Percentiles rank a stretch among this genome's conserved stretches.
Evolutionary conservation across 2,329 filamentous ascomycete genomes (phyloP).

Genomic region (Metarhizium humberi): DNA sequence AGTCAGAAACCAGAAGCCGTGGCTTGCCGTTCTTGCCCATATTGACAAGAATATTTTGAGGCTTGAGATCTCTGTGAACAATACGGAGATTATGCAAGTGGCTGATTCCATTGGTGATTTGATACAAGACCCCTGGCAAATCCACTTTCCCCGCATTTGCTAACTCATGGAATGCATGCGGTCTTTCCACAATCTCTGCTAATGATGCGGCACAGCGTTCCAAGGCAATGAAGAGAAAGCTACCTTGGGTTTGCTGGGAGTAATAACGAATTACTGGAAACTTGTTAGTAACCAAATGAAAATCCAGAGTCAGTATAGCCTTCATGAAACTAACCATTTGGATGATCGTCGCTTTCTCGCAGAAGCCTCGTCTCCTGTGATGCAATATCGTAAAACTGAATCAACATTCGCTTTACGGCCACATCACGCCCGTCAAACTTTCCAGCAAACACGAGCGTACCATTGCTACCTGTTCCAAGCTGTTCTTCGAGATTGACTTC

Average conservation of each 20-base stretch:
- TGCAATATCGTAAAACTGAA: conserved; percentile 91
- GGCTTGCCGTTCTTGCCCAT: conserved; percentile 61
- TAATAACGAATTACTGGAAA: conserved; percentile 84
- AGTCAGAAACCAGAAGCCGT: conserved; percentile 92
- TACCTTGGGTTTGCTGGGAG: conserved; percentile 77
- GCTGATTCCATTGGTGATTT: conserved; percentile 81
- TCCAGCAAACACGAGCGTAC: conserved; percentile 94
- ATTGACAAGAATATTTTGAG: conserved; percentile 89
- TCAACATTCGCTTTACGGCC: conserved; percentile 93
- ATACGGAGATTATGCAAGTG: conserved; percentile 89
- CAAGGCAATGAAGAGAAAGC: conserved; percentile 92
- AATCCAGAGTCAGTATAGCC: neutral
- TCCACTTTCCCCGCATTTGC: conserved; percentile 66
- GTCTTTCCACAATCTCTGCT: conserved; percentile 80
- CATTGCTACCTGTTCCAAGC: conserved; percentile 78
- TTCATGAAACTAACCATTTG: conserved; percentile 50
- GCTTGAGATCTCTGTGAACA: conserved; percentile 94
- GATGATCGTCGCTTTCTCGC: conserved; percentile 88
- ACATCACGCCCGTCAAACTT: conserved; percentile 88
- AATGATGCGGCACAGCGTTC: conserved; percentile 91
- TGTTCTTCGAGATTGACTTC: conserved; percentile 55
- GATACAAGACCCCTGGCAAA: conserved; percentile 70
- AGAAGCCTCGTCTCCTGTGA: conserved; percentile 87
- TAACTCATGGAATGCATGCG: conserved; percentile 55
- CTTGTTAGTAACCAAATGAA: neutral